Evolutionary conservation across 768 basidiomycete species (phyloP), one percentile per base, ranked within the genome.

Genomic region (Pisolithus orientalis): DNA sequence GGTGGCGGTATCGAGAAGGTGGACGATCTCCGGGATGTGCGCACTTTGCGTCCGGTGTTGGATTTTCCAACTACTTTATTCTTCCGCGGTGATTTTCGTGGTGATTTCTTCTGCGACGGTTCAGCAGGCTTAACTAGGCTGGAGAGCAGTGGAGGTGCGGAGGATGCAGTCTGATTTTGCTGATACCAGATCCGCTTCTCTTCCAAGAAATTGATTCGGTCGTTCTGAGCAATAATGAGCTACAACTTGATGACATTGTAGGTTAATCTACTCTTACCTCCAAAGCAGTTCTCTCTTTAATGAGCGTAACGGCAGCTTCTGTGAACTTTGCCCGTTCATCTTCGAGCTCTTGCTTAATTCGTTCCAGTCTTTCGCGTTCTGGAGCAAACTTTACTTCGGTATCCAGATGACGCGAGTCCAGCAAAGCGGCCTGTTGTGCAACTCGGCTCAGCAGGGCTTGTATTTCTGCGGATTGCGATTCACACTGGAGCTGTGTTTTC

Each of bases 151-250:
- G 14, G 42, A 65, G 65, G 32, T 39, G 44, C 57, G 10, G 72
- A 73, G 21, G 3, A 79, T 68, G 44, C 75, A 3, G 82, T 72
- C 75, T 87, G 83, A 62, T 70, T 71, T 44, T 84, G 75, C 1
- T 82, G 78, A 52, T 84, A 76, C 87, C 84, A 88, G n/a, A 76
- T 70, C n/a, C 84, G 77, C 60, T 80, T 85, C 63, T 90, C 87
- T 56, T 89, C 85, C 45, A 78, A 42, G 39, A 89, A 74, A 50
- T 74, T 75, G 27, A 80, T 61, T 21, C 80, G 76, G 60, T 87
- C 84, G 9, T 77, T 78, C 87, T 90, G 57, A 47, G 25, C 32
- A 27, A 32, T 31, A 38, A 39, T 61, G 38, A 54, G 53, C 40
- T 42, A 42, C 21, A 27, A n/a, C 16, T 27, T n/a, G 21, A 27